Evolutionary conservation across 2,329 filamentous ascomycete genomes (phyloP).

Genomic region (Aspergillus sp.): DNA sequence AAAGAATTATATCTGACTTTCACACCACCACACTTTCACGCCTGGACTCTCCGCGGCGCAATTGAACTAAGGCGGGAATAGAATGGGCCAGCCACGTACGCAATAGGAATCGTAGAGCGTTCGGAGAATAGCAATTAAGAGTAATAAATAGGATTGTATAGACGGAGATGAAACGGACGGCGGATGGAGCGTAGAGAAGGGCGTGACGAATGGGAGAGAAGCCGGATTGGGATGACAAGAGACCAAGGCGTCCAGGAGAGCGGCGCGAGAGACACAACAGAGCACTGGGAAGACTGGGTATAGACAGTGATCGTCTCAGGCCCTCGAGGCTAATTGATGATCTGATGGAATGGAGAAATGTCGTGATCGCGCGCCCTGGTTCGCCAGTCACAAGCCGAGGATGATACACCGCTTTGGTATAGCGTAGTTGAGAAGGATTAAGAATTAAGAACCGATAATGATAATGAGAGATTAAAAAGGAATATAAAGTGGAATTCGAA

Average conservation of each 20-base stretch:
- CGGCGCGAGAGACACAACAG: constrained; percentile 1
- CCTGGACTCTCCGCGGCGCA: constrained; percentile 5
- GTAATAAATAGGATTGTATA: constrained; percentile 1
- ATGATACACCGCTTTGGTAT: constrained; percentile 13
- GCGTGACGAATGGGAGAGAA: constrained; percentile 5
- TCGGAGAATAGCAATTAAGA: constrained; percentile 3
- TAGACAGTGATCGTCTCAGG: constrained; percentile 16
- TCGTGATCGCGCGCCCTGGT: constrained; percentile 33
- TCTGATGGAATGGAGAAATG: constrained; percentile 40
- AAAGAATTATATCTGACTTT: constrained; percentile 12
- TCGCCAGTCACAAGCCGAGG: constrained; percentile 16
- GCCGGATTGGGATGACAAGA: not conserved
- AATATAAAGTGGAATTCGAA: too few species aligned
- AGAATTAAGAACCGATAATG: too few species aligned
- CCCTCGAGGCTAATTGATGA: constrained; percentile 28
- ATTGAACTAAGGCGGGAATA: constrained; percentile 18
- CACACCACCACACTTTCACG: not conserved
- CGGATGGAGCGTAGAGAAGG: not conserved
- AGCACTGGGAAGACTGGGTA: constrained; percentile 4
- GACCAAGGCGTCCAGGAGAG: not conserved
- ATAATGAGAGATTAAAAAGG: too few species aligned
- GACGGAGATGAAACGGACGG: not conserved
- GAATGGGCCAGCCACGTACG: constrained; percentile 18
- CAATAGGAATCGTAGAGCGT: constrained; percentile 4
- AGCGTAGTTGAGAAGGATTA: too few species aligned